phyloP scores from a whole-genome alignment of 2,329 filamentous ascomycete species.

The Elsinoe perseae region DNA sequence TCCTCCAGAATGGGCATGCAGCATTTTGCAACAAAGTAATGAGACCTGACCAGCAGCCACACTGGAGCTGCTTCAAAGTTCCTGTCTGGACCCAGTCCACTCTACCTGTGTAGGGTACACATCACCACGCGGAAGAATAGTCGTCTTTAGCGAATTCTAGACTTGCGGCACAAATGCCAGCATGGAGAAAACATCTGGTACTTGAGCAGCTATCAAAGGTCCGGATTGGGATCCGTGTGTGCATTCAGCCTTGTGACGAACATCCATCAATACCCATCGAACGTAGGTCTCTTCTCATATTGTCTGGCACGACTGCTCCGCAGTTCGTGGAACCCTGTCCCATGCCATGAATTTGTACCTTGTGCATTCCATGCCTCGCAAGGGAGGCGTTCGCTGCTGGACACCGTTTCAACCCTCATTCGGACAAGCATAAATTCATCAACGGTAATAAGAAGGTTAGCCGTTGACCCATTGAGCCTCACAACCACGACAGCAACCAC shows the following conservation, averaged over 20 bases:
- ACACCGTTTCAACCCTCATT: constrained; percentile 7
- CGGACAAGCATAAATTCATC: constrained; percentile 7
- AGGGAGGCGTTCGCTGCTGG: background rate
- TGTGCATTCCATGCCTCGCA: background rate
- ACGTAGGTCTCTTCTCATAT: background rate
- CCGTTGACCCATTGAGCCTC: constrained; percentile 3
- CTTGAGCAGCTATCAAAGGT: no score
- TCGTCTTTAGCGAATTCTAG: no score
- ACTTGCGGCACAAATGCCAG: no score
- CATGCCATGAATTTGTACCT: background rate
- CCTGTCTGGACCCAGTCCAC: no score
- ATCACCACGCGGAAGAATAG: no score
- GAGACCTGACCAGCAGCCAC: no score
- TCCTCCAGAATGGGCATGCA: background rate
- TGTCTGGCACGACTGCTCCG: background rate
- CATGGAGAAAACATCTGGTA: no score
- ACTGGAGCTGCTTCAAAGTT: no score
- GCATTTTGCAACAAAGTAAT: no score
- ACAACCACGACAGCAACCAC: constrained; percentile 2
- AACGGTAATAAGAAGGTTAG: constrained; percentile 11
- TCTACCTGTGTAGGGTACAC: no score
- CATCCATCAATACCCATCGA: background rate
- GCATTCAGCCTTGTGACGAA: background rate
- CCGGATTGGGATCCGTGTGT: no score
- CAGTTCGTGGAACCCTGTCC: background rate